Base-by-base conservation (phyloP, 257 asterid species). In the Solanum chaucha region DNA sequence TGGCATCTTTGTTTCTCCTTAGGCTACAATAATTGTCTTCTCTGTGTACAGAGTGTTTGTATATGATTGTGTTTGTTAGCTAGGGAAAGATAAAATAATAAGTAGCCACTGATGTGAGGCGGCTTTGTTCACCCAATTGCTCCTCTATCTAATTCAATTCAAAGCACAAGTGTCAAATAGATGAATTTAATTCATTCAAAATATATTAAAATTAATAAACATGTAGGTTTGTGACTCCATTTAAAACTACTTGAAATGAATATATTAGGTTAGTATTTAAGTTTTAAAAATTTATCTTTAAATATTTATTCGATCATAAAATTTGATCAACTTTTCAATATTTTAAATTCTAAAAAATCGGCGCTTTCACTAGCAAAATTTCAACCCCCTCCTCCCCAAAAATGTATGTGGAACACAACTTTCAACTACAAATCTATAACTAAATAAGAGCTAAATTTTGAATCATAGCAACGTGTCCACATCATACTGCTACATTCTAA, bases 71-170 rank as follows among this genome's bases (percentile, higher is more conserved):
- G 88, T 81, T 78, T 28, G 30, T 85, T 65, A 83, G 89, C 44
- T 82, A 86, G 83, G 81, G 26, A 58, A 41, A 58, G 75, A 58
- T 26, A 32, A 20, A 58, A 15, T 26, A 28, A 35, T 77, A 84
- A 75, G 87, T 83, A 89, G 90, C 90, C 91, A 89, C 90, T 90
- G 85, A 51, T 72, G 28, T 89, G 90, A 93, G 96, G 93, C 94
- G 93, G 94, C 97, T 91, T 90, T 90, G 92, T 70, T 90, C 94
- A 90, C 91, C 88, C 91, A 58, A 86, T 90, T 68, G 91, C 82
- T 89, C 28, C 82, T 86, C 85, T 67, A 86, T 87, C 1, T 32
- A 30, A 70, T 68, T 32, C 24, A 30, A 32, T 30, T 70, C 24
- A 30, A 70, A 30, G 41, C 24, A 70, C 6, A 20, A 36, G 46